A percentile compares a stretch with the other conserved stretches of the same genome.
Evolutionary conservation across 768 basidiomycete species (phyloP).

Genomic region (Stropharia rugosoannulata): DNA sequence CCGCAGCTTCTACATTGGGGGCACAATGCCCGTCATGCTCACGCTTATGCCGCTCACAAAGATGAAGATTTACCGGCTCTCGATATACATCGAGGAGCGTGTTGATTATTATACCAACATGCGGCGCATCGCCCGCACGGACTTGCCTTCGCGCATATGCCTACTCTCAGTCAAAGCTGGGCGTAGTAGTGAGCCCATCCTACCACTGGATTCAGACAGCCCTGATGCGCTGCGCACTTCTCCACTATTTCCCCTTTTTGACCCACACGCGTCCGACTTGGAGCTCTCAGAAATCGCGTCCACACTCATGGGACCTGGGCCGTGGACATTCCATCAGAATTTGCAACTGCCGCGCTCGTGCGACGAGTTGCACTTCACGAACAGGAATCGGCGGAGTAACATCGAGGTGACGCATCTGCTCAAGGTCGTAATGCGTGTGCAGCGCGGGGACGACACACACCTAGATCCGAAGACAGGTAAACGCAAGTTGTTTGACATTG

Average conservation of each 20-base stretch:
- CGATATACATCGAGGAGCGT: slow-evolving; percentile 79
- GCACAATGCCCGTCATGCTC: slow-evolving; percentile 74
- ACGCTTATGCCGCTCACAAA: slow-evolving; percentile 84
- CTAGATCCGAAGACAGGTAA: slow-evolving; percentile 66
- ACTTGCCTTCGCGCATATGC: slow-evolving; percentile 56
- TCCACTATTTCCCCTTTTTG: slow-evolving; percentile 56
- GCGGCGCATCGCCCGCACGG: slow-evolving; percentile 66
- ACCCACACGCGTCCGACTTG: slow-evolving; percentile 33
- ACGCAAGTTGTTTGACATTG: slow-evolving; percentile 84
- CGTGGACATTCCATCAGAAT: slow-evolving; percentile 78
- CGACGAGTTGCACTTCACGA: slow-evolving; percentile 67
- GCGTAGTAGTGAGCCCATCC: slow-evolving; percentile 56
- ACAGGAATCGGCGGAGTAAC: slow-evolving; percentile 73
- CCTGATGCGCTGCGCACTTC: slow-evolving; percentile 61
- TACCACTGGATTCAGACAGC: slow-evolving; percentile 78
- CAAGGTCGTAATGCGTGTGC: slow-evolving; percentile 81
- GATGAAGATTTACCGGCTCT: slow-evolving; percentile 74
- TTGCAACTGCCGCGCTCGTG: slow-evolving; percentile 71
- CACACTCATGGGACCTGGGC: slow-evolving; percentile 73
- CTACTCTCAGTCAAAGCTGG: slow-evolving; percentile 65
- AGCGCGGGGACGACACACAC: slow-evolving; percentile 70
- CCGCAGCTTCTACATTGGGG: slow-evolving; percentile 81
- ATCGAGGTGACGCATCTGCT: slow-evolving; percentile 75
- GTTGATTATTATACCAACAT: slow-evolving; percentile 77
- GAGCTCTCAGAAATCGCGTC: slow-evolving; percentile 59